These are phyloP conservation scores for Linnemannia hyalina DNA, from an alignment of 192 early-diverging fungal genomes.

Conservation along the genomic window DNA sequence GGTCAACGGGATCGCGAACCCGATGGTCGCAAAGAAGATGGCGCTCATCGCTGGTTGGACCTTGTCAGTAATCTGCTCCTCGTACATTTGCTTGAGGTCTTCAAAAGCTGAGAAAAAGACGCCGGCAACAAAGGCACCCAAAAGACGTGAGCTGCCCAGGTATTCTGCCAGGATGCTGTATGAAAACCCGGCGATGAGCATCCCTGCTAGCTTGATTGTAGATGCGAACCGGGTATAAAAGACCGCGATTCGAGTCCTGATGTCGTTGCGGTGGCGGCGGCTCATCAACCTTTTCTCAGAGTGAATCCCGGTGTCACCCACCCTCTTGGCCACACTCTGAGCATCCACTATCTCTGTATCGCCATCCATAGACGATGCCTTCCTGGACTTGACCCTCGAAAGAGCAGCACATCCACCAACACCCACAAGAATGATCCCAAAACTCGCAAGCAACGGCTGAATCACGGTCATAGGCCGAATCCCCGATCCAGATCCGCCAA, in stretches of 20 bases:
- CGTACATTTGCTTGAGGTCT: neutral
- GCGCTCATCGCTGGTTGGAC: constrained; percentile 36
- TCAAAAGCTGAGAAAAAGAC: constrained; percentile 40
- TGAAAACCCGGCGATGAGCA: constrained; percentile 26
- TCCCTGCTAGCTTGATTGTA: constrained; percentile 22
- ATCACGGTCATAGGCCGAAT: constrained; percentile 42
- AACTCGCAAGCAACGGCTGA: constrained; percentile 42
- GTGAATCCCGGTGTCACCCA: neutral
- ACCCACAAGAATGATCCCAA: constrained; percentile 31
- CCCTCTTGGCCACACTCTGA: neutral
- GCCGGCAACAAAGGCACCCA: constrained; percentile 52
- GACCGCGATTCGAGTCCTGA: neutral
- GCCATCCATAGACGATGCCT: neutral
- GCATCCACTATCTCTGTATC: neutral
- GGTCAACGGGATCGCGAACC: constrained; percentile 39
- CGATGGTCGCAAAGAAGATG: constrained; percentile 54
- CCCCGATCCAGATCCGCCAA: constrained; percentile 8
- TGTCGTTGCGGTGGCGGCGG: neutral
- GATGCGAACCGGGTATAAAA: neutral
- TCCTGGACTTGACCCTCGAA: constrained; percentile 1
- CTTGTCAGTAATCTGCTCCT: constrained; percentile 10
- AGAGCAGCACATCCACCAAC: constrained; percentile 22
- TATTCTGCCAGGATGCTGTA: constrained; percentile 55
- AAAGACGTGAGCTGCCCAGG: constrained; percentile 45
- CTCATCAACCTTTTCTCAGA: neutral